Conservation (phyloP, 2,329 filamentous ascomycete species). For the Aspergillus sp. region DNA sequence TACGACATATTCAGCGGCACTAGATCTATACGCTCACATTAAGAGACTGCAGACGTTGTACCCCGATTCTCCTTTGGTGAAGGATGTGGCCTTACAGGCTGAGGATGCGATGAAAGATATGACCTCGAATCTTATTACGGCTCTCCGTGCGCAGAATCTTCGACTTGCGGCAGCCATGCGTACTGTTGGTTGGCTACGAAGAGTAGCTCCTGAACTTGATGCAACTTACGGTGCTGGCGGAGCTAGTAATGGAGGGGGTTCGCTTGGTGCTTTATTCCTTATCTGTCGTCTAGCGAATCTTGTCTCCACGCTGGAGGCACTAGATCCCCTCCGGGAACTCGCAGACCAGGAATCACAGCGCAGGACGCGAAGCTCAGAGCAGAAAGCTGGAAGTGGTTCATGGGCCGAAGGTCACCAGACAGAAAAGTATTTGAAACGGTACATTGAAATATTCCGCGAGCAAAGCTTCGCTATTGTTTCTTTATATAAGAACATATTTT, state of each 20-base stretch:
- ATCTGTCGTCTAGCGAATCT: slow-evolving; percentile 82
- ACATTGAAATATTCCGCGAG: slow-evolving; percentile 95
- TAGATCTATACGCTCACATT: slow-evolving; percentile 93
- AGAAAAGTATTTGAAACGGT: slow-evolving; percentile 89
- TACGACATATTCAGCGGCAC: slow-evolving; percentile 80
- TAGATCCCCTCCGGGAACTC: slow-evolving; percentile 81
- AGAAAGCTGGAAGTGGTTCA: slow-evolving; percentile 22
- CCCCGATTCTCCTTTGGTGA: slow-evolving; percentile 72
- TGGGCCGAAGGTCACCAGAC: slow-evolving; percentile 76
- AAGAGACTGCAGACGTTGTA: slow-evolving; percentile 81
- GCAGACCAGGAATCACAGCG: slow-evolving; percentile 77
- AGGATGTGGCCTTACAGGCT: slow-evolving; percentile 71
- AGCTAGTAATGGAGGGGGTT: slow-evolving; percentile 56
- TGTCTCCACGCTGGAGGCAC: slow-evolving; percentile 73
- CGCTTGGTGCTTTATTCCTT: slow-evolving; percentile 80
- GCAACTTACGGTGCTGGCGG: slow-evolving; percentile 32
- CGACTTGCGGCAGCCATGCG: slow-evolving; percentile 89
- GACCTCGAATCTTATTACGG: slow-evolving; percentile 77
- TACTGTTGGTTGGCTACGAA: slow-evolving; percentile 85
- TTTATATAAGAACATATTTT: slow-evolving; percentile 89
- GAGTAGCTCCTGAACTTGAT: slow-evolving; percentile 79
- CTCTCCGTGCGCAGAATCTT: slow-evolving; percentile 72
- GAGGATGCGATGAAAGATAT: slow-evolving; percentile 86
- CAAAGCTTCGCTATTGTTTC: slow-evolving; percentile 95
- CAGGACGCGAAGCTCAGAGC: slow-evolving; percentile 33